A percentile compares a stretch with the other conserved stretches of the same genome.
Evolutionary conservation across 345 rosid genomes (phyloP).

Genomic region (Gossypium stocksii): DNA sequence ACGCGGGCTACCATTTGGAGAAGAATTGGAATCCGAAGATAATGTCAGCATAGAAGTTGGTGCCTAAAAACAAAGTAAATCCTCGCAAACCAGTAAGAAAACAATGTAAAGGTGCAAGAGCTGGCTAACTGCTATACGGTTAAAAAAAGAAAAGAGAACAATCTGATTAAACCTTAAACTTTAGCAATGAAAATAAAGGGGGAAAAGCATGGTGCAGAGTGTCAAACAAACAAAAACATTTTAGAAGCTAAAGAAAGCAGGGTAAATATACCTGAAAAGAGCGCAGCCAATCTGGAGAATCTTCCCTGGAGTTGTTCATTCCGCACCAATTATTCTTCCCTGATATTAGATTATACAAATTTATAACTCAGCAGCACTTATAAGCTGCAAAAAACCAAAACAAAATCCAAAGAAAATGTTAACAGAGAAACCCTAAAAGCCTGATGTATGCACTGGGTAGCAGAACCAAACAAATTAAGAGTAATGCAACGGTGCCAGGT

Average conservation of each 20-base stretch:
- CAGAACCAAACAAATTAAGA: background rate
- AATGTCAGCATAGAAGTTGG: constrained; percentile 44
- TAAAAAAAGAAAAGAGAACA: background rate
- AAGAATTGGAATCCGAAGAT: constrained; percentile 58
- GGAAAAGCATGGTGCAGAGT: no score
- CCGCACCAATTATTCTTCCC: background rate
- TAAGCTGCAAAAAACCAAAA: background rate
- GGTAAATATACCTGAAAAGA: constrained; percentile 49
- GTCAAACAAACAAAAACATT: background rate
- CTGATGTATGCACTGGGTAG: background rate
- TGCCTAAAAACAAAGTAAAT: constrained; percentile 39
- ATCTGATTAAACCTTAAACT: background rate
- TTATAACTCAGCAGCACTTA: background rate
- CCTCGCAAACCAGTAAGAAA: background rate
- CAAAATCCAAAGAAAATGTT: background rate
- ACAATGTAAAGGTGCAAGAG: background rate
- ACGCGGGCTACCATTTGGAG: constrained; percentile 34
- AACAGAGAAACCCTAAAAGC: background rate
- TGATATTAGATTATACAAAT: background rate
- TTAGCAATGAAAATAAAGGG: background rate
- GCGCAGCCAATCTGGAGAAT: constrained; percentile 82
- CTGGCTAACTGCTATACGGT: background rate
- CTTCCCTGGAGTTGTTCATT: constrained; percentile 69
- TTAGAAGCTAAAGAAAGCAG: background rate
- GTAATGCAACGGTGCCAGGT: background rate